Conservation (phyloP, 2,329 filamentous ascomycete species). For the Penicillium sp. region DNA sequence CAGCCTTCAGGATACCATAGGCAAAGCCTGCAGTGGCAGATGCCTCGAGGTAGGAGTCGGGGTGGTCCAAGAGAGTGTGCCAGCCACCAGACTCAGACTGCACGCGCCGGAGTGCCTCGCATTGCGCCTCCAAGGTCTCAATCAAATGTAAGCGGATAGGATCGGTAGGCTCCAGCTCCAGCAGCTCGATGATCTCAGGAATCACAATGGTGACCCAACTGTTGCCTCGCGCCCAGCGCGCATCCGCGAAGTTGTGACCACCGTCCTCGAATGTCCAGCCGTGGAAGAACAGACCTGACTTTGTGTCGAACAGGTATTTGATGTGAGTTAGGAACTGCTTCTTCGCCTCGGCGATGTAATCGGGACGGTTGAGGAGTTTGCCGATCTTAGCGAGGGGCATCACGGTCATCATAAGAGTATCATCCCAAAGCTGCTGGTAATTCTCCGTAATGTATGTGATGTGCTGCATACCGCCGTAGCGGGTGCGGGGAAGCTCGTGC, state of each 20-base stretch:
- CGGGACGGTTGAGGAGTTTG: conserved; percentile 65
- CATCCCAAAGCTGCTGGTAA: conserved; percentile 77
- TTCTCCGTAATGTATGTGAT: conserved; percentile 72
- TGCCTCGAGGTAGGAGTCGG: conserved; percentile 73
- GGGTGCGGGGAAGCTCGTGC: conserved; percentile 71
- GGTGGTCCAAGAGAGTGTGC: conserved; percentile 71
- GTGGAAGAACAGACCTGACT: conserved; percentile 75
- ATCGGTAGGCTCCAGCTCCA: conserved; percentile 62
- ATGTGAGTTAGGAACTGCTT: conserved; percentile 75
- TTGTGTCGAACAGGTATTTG: conserved; percentile 73
- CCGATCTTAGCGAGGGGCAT: conserved; percentile 80
- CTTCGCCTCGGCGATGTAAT: conserved; percentile 77
- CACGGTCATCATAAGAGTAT: conserved; percentile 87
- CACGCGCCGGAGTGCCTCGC: conserved; percentile 60
- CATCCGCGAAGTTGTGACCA: conserved; percentile 60
- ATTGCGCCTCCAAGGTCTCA: conserved; percentile 66
- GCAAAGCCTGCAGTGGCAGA: conserved; percentile 80
- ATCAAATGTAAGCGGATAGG: conserved; percentile 56
- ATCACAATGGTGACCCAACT: conserved; percentile 80
- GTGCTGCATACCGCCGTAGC: conserved; percentile 72
- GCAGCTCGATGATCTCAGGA: conserved; percentile 74
- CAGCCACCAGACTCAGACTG: conserved; percentile 68
- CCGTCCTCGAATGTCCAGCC: conserved; percentile 75
- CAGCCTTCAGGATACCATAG: conserved; percentile 74
- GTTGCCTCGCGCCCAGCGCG: conserved; percentile 58